Evolutionary conservation across 257 asterid species (phyloP).

Genomic region (Gentiana straminea): DNA sequence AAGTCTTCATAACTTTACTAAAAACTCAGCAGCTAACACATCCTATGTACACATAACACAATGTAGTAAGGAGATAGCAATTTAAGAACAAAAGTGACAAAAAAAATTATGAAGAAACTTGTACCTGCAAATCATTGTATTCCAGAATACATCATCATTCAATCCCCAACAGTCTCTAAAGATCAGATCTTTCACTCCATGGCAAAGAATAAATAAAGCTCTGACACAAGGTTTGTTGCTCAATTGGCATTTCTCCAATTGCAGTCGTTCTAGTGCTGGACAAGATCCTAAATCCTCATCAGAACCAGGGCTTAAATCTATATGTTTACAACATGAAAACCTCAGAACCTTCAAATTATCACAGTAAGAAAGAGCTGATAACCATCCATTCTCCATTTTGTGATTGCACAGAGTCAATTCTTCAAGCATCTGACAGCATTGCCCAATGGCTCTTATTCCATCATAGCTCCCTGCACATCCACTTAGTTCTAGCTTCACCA

Average conservation of each 20-base stretch:
- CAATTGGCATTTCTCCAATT: constrained; percentile 58
- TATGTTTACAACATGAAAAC: constrained; percentile 45
- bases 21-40: no score
- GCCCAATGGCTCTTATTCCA: constrained; percentile 61
- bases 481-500: constrained; percentile 59
- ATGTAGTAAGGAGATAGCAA: background rate
- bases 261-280: constrained; percentile 38
- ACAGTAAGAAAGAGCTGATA: constrained; percentile 47
- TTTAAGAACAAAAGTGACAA: background rate
- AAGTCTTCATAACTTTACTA: no score
- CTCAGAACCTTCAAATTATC: constrained; percentile 49
- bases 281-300: constrained; percentile 43
- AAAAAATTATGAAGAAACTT: background rate
- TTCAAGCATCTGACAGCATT: constrained; percentile 63
- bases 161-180: constrained; percentile 54
- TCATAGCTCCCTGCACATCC: constrained; percentile 66
- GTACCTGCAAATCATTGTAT: constrained; percentile 44
- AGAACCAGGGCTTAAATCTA: constrained; percentile 27
- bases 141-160: constrained; percentile 39
- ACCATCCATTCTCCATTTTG: constrained; percentile 70
- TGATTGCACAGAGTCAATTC: constrained; percentile 46
- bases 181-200: constrained; percentile 33
- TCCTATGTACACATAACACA: no score
- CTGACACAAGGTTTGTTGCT: constrained; percentile 32
- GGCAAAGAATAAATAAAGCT: constrained; percentile 45